Base-by-base conservation (phyloP, 2,329 filamentous ascomycete genomes). In the Penicillium sp. region DNA sequence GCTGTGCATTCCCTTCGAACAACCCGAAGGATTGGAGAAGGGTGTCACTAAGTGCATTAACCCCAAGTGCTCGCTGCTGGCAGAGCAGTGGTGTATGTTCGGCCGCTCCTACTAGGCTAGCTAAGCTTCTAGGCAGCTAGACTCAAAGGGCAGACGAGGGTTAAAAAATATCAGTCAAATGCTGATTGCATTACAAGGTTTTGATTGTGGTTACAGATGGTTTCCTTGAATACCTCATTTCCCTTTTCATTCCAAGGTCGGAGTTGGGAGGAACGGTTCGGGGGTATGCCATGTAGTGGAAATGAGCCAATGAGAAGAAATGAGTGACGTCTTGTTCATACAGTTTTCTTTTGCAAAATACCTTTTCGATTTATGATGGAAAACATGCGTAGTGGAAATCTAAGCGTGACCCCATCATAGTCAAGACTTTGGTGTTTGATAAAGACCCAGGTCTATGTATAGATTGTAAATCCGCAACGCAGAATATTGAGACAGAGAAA, bases 41-140 rank as follows among this genome's bases (percentile, higher is more conserved):
- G 92, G 89, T 45, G 87, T 89, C 76, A 96, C 90, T 53, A 92
- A 94, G 76, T 99, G 94, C 7, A 29, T 29, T 9, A 29, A 29
- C 7, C 28, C 28, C 1, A 29, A 29, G 4, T 29, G 28, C 7
- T 12, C 8, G 28, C 10, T 29, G 6, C 76, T 85, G 46, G 93
- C 93, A 16, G 85, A 93, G 79, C 83, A 87, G 67, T 97, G 90
- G 88, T 89, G 89, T 73, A 88, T 96, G 86, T 97, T 96, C 74
- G 93, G 93, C 66, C 81, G 88, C 52, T 69, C 66, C 28, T 68
- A 69, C 60, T 67, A 65, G 64, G 43, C 49, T 43, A 23, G n/a
- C 31, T 7, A 6, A 39, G 9, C 12, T 13, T 23, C 18, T 39
- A 21, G 16, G 16, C 12, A 21, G 21, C 34, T 38, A 21, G 34